A percentile compares a stretch with the other conserved stretches of the same genome.
Evolutionary conservation across 2,329 filamentous ascomycete species (phyloP).

Genomic region (Ceratocystis papillata): DNA sequence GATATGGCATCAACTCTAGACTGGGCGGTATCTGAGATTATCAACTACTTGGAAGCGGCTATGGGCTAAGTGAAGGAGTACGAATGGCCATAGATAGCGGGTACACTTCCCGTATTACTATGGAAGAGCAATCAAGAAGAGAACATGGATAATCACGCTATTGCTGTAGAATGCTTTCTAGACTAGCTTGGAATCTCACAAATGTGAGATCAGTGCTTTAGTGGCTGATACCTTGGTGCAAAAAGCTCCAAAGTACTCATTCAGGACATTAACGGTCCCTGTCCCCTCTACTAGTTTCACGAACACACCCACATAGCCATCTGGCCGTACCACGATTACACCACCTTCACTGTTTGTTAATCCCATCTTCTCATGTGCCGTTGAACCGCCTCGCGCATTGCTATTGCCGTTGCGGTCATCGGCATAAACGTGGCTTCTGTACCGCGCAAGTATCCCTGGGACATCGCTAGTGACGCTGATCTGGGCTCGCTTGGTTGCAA

Average conservation of each 20-base stretch:
- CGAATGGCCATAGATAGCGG: too few species aligned
- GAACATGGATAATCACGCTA: background rate
- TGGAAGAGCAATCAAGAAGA: background rate
- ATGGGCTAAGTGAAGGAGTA: background rate
- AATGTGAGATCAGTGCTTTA: background rate
- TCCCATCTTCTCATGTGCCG: constrained; percentile 78
- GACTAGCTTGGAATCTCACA: background rate
- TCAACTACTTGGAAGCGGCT: constrained; percentile 29
- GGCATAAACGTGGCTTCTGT: constrained; percentile 73
- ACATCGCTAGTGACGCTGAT: constrained; percentile 64
- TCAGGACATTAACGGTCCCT: constrained; percentile 69
- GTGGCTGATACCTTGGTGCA: background rate
- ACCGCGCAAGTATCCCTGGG: constrained; percentile 59
- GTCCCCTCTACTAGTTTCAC: constrained; percentile 62
- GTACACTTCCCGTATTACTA: too few species aligned
- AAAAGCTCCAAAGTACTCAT: constrained; percentile 57
- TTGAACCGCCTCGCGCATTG: constrained; percentile 40
- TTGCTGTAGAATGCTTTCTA: background rate
- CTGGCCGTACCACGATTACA: constrained; percentile 72
- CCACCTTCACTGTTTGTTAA: constrained; percentile 62
- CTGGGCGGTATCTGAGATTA: constrained; percentile 57
- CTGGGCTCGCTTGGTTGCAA: constrained; percentile 54
- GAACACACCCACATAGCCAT: constrained; percentile 76
- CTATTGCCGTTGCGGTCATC: constrained; percentile 56
- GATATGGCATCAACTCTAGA: constrained; percentile 52